Conservation (phyloP, 768 basidiomycete species). For the Leucosporidium scottii region DNA sequence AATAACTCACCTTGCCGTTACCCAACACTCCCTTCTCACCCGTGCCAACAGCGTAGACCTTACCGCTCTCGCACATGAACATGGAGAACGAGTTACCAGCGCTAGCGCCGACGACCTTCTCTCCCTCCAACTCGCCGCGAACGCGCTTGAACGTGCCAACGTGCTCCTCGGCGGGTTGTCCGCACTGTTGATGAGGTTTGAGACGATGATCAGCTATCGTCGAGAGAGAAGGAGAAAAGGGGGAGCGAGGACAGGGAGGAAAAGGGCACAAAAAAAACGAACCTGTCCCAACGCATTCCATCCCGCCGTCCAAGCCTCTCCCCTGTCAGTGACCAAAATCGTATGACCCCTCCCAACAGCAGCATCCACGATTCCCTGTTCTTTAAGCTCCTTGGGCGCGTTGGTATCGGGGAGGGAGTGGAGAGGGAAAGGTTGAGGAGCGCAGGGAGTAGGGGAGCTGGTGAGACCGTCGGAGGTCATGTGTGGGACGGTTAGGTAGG, state of each 20-base stretch:
- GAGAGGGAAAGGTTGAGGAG: conserved; percentile 61
- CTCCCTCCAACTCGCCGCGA: conserved; percentile 52
- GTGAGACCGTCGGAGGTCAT: conserved; percentile 2
- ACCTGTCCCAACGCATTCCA: conserved; percentile 77
- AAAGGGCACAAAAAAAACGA: conserved; percentile 34
- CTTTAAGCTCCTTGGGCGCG: conserved; percentile 47
- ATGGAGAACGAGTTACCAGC: conserved; percentile 80
- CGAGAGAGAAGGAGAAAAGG: not conserved
- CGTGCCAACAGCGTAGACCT: conserved; percentile 83
- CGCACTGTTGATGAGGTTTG: conserved; percentile 51
- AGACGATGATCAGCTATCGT: not conserved
- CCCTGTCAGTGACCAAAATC: conserved; percentile 71
- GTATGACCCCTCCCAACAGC: conserved; percentile 78
- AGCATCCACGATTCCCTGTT: conserved; percentile 63
- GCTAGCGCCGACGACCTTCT: conserved; percentile 62
- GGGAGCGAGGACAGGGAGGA: not conserved
- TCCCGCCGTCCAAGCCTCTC: conserved; percentile 76
- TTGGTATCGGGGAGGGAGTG: conserved; percentile 58
- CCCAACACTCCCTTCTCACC: conserved; percentile 89
- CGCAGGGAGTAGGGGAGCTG: conserved; percentile 15
- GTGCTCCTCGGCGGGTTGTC: conserved; percentile 59
- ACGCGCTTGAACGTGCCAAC: conserved; percentile 60
- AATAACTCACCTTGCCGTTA: conserved; percentile 72
- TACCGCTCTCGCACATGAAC: conserved; percentile 65
- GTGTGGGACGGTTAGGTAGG: conserved; percentile 5